These are phyloP conservation scores for Globisporangium middletonii DNA, from an alignment of 352 stramenopile species.

Conservation along the genomic window DNA sequence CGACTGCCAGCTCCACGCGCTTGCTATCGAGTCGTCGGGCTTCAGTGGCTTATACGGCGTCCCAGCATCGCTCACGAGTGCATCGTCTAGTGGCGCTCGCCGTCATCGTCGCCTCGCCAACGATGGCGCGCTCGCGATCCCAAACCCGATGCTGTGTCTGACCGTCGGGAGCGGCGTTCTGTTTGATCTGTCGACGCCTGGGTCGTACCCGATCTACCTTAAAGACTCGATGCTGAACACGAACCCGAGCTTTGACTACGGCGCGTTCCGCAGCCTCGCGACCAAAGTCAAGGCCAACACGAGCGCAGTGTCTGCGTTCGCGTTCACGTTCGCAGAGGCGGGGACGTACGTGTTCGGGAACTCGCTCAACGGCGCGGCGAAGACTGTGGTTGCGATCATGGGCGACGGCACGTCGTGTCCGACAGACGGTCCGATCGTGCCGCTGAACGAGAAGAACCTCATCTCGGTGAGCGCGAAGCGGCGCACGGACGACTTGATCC, in stretches of 20 bases:
- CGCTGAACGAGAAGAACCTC: conserved; percentile 82
- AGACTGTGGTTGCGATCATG: conserved; percentile 87
- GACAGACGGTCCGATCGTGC: conserved; percentile 77
- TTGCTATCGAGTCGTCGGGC: conserved; percentile 36
- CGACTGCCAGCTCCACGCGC: conserved; percentile 47
- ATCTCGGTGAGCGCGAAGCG: conserved; percentile 79
- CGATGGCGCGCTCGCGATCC: conserved; percentile 24
- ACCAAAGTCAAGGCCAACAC: conserved; percentile 53
- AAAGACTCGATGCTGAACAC: conserved; percentile 95
- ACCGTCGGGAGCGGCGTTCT: conserved; percentile 71
- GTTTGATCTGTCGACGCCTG: conserved; percentile 80
- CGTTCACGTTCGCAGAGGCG: conserved; percentile 79
- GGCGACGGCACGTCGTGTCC: conserved; percentile 57
- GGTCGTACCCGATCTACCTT: conserved; percentile 89
- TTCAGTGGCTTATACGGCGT: conserved; percentile 68
- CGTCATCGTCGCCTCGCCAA: conserved; percentile 15
- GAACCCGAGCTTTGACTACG: conserved; percentile 90
- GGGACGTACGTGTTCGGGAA: conserved; percentile 89
- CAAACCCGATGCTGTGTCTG: conserved; percentile 88
- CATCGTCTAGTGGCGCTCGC: background rate
- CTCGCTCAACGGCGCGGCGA: conserved; percentile 53
- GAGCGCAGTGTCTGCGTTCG: conserved; percentile 68
- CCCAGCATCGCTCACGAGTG: conserved; percentile 19
- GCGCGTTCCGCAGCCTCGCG: conserved; percentile 71
- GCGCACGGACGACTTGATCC: conserved; percentile 71